Conservation (phyloP, 2,329 filamentous ascomycete genomes). For the Nothomitra cinnamomea region DNA sequence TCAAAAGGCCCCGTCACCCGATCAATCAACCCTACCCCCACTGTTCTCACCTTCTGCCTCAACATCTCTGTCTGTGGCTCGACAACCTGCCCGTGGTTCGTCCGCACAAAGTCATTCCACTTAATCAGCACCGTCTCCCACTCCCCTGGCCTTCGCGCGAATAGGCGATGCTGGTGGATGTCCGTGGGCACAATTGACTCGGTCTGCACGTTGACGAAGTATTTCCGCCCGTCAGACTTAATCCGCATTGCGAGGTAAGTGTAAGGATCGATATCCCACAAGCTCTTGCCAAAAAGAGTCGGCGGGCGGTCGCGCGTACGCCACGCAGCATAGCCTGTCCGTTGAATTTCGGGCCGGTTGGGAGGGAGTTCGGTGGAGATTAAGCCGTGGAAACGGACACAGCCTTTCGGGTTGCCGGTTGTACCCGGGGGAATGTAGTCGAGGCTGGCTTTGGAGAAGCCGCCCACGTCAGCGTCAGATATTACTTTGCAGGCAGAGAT, state of each 20-base stretch:
- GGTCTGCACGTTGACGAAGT: constrained; percentile 90
- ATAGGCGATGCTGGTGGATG: constrained; percentile 84
- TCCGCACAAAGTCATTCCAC: constrained; percentile 86
- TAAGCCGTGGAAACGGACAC: constrained; percentile 68
- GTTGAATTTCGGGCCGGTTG: constrained; percentile 54
- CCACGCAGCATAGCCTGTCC: constrained; percentile 80
- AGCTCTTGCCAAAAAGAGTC: constrained; percentile 69
- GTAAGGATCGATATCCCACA: constrained; percentile 87
- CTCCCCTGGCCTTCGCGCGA: constrained; percentile 57
- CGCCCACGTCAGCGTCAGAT: constrained; percentile 74
- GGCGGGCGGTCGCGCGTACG: constrained; percentile 59
- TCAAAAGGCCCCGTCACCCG: constrained; percentile 78
- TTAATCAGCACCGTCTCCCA: constrained; percentile 94
- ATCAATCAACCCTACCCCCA: constrained; percentile 82
- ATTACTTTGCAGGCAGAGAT: constrained; percentile 49
- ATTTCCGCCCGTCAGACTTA: constrained; percentile 79
- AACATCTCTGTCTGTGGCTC: constrained; percentile 87
- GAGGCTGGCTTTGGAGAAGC: constrained; percentile 59
- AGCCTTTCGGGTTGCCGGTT: constrained; percentile 35
- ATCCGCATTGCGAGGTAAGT: constrained; percentile 72
- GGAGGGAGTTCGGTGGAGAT: constrained; percentile 76
- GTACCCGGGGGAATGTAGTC: constrained; percentile 36
- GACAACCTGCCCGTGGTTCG: constrained; percentile 79
- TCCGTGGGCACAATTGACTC: constrained; percentile 90
- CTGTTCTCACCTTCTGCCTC: constrained; percentile 64